Conservation (phyloP, 805 yeast species). For the Naumovozyma castellii region DNA sequence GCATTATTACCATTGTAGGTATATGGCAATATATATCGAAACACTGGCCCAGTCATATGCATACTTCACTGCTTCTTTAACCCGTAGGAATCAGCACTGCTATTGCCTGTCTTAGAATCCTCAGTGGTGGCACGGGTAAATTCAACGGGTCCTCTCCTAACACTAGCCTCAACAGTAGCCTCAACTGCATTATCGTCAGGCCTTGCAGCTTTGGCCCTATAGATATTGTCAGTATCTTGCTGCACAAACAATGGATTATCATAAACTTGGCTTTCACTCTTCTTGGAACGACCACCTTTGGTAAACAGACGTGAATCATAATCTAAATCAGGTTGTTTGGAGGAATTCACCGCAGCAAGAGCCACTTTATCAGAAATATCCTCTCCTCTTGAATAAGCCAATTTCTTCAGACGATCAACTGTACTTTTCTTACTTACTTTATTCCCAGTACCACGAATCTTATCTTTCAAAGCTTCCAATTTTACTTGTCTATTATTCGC, state of each 20-base stretch:
- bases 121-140: slow-evolving; percentile 32
- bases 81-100: neutral
- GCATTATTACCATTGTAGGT: too few relatives aligned
- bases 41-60: too few relatives aligned
- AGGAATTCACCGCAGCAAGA: slow-evolving; percentile 38
- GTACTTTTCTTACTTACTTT: slow-evolving; percentile 37
- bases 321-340: slow-evolving; percentile 33
- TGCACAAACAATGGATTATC: slow-evolving; percentile 51
- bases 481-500: neutral
- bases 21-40: too few relatives aligned
- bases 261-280: slow-evolving; percentile 42
- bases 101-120: neutral
- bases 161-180: slow-evolving; percentile 1
- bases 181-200: slow-evolving; percentile 20
- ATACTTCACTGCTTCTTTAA: too few relatives aligned
- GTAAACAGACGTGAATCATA: slow-evolving; percentile 54
- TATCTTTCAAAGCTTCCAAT: slow-evolving; percentile 16
- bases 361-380: slow-evolving; percentile 50
- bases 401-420: slow-evolving; percentile 33
- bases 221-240: slow-evolving; percentile 41
- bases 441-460: slow-evolving; percentile 32
- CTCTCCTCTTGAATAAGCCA: slow-evolving; percentile 39
- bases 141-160: slow-evolving; percentile 36
- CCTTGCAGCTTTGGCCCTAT: slow-evolving; percentile 32
- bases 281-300: slow-evolving; percentile 34